Base-by-base conservation (phyloP, 129 eudicot species). In the Artemisia argyi region DNA sequence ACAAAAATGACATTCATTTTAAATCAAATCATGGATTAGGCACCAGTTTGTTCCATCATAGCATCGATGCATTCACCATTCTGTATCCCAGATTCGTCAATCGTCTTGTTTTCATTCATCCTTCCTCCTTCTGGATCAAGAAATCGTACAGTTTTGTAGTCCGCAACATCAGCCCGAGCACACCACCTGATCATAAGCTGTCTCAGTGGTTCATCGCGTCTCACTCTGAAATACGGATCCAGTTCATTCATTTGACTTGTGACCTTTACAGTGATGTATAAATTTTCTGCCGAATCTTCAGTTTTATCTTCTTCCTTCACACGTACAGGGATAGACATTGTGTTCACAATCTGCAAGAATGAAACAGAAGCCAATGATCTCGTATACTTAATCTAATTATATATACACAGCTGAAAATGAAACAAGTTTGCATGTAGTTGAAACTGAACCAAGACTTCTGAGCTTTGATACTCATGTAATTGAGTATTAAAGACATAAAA, bases 1-100 rank as follows among this genome's bases (percentile, higher is more conserved):
- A 5, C 2, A 39, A 39, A 39, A 39, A 7, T 32, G 7, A 35
- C 10, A 39, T 39, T 1, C 46, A 39, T 39, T 39, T 6, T 39
- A 0, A 39, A 6, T 39, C 46, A 1, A 0, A 39, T 1, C 46
- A 52, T 52, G 19, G 9, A n/a, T 11, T 32, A 70, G 51, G 57
- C 79, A 64, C 72, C 28, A 3, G 8, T n/a, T 17, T 5, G 56
- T 20, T 75, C 79, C 28, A n/a, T 22, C 61, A 55, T n/a, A 19
- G 54, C 73, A 24, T 75, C 66, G n/a, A 74, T 65, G 1, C 64
- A 39, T 12, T 74, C 66, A 10, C 65, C 79, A 65, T 74, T 66
- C 64, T 54, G 47, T 64, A 75, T 7, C 4, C 52, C 64, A 2
- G 4, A 12, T 35, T 56, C 9, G 1, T 75, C 32, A 5, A 72